These are phyloP conservation scores for Nakaseomyces delphensis DNA, from an alignment of 1,139 yeast species.

Conservation along the genomic window DNA sequence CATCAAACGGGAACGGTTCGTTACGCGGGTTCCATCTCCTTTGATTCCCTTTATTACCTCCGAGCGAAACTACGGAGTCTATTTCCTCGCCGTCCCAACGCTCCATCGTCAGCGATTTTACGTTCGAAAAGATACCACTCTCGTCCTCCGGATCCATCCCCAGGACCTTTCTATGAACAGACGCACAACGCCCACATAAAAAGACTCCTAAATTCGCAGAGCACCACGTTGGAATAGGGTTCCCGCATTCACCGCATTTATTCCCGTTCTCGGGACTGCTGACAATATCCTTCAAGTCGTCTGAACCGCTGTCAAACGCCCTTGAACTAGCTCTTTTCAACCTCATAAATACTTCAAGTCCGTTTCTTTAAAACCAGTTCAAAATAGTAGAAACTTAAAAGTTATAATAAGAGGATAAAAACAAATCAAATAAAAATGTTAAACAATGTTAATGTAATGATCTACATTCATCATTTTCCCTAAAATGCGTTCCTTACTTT, in stretches of 20 bases:
- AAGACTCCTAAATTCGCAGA: slow-evolving; percentile 43
- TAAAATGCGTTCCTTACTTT: too few species aligned
- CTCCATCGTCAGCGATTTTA: slow-evolving; percentile 57
- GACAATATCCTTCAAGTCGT: slow-evolving; percentile 34
- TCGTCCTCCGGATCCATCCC: slow-evolving; percentile 28
- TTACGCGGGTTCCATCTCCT: slow-evolving; percentile 37
- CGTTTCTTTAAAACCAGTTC: too few species aligned
- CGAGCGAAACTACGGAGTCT: slow-evolving; percentile 23
- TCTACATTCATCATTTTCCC: too few species aligned
- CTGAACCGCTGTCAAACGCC: slow-evolving; percentile 7
- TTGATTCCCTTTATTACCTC: slow-evolving; percentile 30
- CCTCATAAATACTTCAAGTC: too few species aligned
- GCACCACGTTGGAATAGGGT: slow-evolving; percentile 46
- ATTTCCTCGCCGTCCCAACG: slow-evolving; percentile 44
- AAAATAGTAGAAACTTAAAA: too few species aligned
- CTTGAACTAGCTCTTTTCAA: slow-evolving; percentile 5
- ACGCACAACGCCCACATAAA: slow-evolving; percentile 72
- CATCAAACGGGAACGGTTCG: slow-evolving; percentile 62
- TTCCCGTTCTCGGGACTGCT: slow-evolving; percentile 40
- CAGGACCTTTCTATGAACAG: slow-evolving; percentile 36
- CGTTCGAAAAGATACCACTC: slow-evolving; percentile 31
- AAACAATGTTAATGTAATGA: too few species aligned
- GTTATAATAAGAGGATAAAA: not conserved
- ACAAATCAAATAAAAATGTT: too few species aligned
- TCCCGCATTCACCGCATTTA: slow-evolving; percentile 67